Conservation (phyloP, 2,329 filamentous ascomycete genomes). For the Aspergillus sp. region DNA sequence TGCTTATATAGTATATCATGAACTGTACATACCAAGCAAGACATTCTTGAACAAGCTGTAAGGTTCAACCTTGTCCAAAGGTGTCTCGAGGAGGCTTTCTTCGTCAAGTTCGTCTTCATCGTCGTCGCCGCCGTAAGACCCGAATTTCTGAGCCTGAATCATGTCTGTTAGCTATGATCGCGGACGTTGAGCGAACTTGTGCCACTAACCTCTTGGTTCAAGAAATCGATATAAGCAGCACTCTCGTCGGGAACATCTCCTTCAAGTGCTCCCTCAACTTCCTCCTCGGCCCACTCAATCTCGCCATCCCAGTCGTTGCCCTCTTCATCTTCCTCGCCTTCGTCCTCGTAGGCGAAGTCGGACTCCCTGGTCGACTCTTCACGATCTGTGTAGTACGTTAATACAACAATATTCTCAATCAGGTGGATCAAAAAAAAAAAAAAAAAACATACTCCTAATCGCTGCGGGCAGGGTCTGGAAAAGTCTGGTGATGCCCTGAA, state of each 20-base stretch:
- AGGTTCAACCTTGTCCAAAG: slow-evolving; percentile 89
- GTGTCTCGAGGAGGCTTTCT: slow-evolving; percentile 84
- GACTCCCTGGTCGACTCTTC: slow-evolving; percentile 89
- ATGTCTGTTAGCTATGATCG: slow-evolving; percentile 10
- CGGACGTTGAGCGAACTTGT: background rate
- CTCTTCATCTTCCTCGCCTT: slow-evolving; percentile 66
- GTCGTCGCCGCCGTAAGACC: slow-evolving; percentile 60
- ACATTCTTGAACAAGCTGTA: slow-evolving; percentile 82
- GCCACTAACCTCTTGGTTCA: slow-evolving; percentile 71
- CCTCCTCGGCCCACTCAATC: slow-evolving; percentile 60
- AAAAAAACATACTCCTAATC: slow-evolving; percentile 61
- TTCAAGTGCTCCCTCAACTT: slow-evolving; percentile 54
- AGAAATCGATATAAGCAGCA: slow-evolving; percentile 88
- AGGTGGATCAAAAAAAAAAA: slow-evolving; percentile 6
- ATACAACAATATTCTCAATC: background rate
- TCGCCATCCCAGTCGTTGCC: slow-evolving; percentile 78
- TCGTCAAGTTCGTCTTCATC: slow-evolving; percentile 92
- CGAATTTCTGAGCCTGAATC: slow-evolving; percentile 73
- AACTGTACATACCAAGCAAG: slow-evolving; percentile 63
- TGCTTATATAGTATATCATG: background rate
- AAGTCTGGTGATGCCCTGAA: slow-evolving; percentile 80
- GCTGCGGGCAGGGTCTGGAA: slow-evolving; percentile 88
- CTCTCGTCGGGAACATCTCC: slow-evolving; percentile 78
- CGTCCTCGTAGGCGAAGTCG: slow-evolving; percentile 69
- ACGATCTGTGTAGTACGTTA: slow-evolving; percentile 53